phyloP scores from a whole-genome alignment of 163 green algal genomes.

The Scenedesmus sp. region DNA sequence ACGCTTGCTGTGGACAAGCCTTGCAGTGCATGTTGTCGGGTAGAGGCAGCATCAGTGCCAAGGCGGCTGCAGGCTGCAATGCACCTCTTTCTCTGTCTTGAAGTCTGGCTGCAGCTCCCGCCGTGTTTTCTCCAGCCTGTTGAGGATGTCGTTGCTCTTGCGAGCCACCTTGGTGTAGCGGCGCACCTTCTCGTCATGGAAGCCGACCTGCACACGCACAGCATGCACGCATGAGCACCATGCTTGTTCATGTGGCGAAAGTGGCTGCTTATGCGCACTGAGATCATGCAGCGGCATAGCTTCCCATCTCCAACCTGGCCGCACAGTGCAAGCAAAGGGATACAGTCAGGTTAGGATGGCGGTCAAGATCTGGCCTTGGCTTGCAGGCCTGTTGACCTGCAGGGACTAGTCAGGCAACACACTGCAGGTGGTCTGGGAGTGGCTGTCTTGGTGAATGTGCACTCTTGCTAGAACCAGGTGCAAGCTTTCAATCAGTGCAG shows the following conservation, averaged over 20 bases:
- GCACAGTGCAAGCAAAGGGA: background rate
- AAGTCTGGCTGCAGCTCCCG: slow-evolving; percentile 83
- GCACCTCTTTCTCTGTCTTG: slow-evolving; percentile 67
- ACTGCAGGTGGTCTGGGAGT: too few species aligned
- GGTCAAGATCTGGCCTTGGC: too few species aligned
- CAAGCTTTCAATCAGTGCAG: background rate
- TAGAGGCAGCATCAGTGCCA: background rate
- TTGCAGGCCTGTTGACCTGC: too few species aligned
- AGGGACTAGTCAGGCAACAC: too few species aligned
- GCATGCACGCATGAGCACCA: background rate
- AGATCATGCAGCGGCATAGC: slow-evolving; percentile 78
- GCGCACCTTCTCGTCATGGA: slow-evolving; percentile 85
- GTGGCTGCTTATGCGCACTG: slow-evolving; percentile 86
- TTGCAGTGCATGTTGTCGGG: too few species aligned
- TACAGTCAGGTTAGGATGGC: too few species aligned
- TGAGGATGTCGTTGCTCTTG: slow-evolving; percentile 93
- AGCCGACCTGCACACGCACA: slow-evolving; percentile 87
- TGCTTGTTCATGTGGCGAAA: slow-evolving; percentile 59
- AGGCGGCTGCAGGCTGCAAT: too few species aligned
- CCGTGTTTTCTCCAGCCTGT: slow-evolving; percentile 95
- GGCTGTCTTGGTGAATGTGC: too few species aligned
- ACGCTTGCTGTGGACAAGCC: too few species aligned
- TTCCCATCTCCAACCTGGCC: slow-evolving; percentile 79
- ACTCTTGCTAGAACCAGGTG: too few species aligned
- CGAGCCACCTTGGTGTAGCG: slow-evolving; percentile 83